Evolutionary conservation across 2,329 filamentous ascomycete species (phyloP), one percentile per base, ranked within the genome.

Genomic region (Chaetomium sp.): DNA sequence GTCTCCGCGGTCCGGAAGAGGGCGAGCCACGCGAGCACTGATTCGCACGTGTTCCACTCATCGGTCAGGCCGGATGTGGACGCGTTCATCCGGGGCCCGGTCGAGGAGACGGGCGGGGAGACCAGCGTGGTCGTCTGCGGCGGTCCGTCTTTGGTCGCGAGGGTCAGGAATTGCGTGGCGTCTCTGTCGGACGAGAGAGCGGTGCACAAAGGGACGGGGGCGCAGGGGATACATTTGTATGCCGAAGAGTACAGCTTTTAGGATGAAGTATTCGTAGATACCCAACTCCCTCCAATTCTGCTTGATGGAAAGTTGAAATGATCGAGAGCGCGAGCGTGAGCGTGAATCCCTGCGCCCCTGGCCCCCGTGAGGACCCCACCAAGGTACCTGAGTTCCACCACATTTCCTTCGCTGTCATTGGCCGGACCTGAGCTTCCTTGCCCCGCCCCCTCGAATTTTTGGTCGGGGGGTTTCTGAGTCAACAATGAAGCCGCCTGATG

Each of bases 151-250:
- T 75, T 88, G 27, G 84, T 85, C 1, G 78, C 83, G 2, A 76
- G 76, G 54, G 81, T 84, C 16, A 78, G 86, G 63, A 87, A 85
- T 68, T 82, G 78, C 63, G 84, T 88, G 2, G 81, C 82, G 2
- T 76, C 75, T 33, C 67, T 88, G 66, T 86, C 84, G 60, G 85
- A 88, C 69, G 85, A 88, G 75, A 76, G 86, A 49, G 86, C 83
- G 0, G 85, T 88, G 25, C 86, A 88, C 71, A 88, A 88, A 73
- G 86, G 86, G 5, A 87, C 85, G 0, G 85, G 84, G 0, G 85
- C 86, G 0, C 86, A 88, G 71, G 86, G 86, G 0, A 87, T 88
- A 49, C 81, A 83, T 71, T 70, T 88, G 62, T 81, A 86, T 72
- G 84, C 84, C 0, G 86, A 88, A 68, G 85, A 88, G 72, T 88